Base-by-base conservation (phyloP, 1,139 yeast species). In the Suhomyces chickasaworum region DNA sequence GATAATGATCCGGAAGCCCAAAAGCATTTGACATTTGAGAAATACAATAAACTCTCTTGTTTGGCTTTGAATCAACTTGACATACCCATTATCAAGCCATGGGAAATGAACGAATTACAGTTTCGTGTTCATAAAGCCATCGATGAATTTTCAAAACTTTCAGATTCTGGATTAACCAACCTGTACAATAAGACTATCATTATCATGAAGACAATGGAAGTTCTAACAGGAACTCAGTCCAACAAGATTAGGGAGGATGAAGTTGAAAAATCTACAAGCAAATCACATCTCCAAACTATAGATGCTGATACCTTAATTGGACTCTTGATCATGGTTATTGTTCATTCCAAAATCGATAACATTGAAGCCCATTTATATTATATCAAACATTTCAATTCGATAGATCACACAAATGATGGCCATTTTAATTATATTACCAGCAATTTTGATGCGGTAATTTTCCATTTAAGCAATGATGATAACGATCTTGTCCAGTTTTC, bases 261-360 rank as follows among this genome's bases (percentile, higher is more conserved):
- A 13, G 7, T 29, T n/a, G 32, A 18, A 29, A 18, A 29, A n/a
- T 10, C 8, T 5, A 3, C 18, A 13, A 35, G 18, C 6, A 10
- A 23, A 8, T 20, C 33, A 7, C 25, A 29, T 30, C 21, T 22
- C 7, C 22, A 22, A 10, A 35, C 44, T 2, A 72, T 89, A 10
- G 93, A 86, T 63, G 98, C 98, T 0, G 98, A 91, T 59, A 82
- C 88, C 0, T 68, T 91, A 32, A 78, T 91, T 5, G 85, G 91
- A 1, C 68, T 90, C 42, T 67, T 91, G 49, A 77, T 89, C 5
- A 71, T 89, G 67, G 90, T 89, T 1, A 75, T 90, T 1, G 75
- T 84, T 8, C 82, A 87, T 46, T 75, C 95, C 0, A 75, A 75
- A 42, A 75, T 86, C 2, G 73, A 72, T 7, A 68, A 83, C 56